These are phyloP conservation scores for Leucoagaricus sp. DNA, from an alignment of 1,284 basidiomycete genomes.

Conservation along the genomic window DNA sequence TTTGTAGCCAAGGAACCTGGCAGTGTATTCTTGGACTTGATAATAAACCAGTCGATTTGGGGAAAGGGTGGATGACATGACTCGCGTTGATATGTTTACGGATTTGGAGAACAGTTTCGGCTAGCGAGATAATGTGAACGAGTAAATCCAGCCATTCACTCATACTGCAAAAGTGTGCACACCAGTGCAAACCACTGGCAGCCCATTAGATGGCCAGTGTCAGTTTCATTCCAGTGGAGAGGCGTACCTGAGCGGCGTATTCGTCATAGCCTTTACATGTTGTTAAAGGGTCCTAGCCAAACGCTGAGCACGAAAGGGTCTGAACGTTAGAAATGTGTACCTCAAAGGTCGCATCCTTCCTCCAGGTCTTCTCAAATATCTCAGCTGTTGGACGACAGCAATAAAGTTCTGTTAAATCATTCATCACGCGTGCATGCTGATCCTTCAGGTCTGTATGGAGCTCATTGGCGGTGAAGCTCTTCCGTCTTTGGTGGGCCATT, in stretches of 20 bases:
- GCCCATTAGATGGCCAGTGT: not conserved
- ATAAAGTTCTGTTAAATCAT: conserved; percentile 62
- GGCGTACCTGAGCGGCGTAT: conserved; percentile 55
- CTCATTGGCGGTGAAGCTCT: conserved; percentile 31
- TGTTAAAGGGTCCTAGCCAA: conserved; percentile 48
- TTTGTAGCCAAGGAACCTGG: conserved; percentile 50
- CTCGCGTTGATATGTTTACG: conserved; percentile 49
- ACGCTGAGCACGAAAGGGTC: not conserved
- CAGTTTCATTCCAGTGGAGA: conserved; percentile 8
- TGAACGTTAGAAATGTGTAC: conserved; percentile 28
- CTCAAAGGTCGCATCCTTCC: conserved; percentile 60
- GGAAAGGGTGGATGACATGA: conserved; percentile 55
- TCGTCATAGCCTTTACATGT: conserved; percentile 53
- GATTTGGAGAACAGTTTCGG: conserved; percentile 56
- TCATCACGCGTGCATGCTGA: conserved; percentile 45
- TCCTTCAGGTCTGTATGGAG: conserved; percentile 37
- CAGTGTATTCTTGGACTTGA: conserved; percentile 64
- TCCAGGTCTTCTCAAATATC: conserved; percentile 62
- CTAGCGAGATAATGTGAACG: conserved; percentile 33
- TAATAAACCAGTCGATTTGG: conserved; percentile 61
- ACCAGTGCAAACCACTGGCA: conserved; percentile 65
- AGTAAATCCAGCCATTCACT: not conserved
- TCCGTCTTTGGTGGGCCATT: conserved; percentile 31
- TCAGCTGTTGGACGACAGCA: conserved; percentile 54
- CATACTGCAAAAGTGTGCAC: conserved; percentile 23